Evolutionary conservation across 2,329 filamentous ascomycete genomes (phyloP).

Genomic region (Colletotrichum salicis): DNA sequence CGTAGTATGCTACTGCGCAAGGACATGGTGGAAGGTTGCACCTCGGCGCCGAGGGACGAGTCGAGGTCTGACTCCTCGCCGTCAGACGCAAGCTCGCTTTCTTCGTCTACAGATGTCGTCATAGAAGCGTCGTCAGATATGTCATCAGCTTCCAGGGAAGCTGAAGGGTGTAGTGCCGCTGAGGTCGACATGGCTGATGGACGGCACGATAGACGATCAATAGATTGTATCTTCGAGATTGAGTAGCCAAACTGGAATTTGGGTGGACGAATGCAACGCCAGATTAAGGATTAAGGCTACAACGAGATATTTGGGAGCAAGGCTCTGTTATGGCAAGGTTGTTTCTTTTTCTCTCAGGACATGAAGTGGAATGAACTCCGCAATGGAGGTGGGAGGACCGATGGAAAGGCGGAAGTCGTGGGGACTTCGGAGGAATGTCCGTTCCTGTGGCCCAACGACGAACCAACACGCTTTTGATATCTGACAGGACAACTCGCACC

Average conservation of each 20-base stretch:
- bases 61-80: slow-evolving; percentile 14
- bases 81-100: background rate
- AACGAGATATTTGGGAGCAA: background rate
- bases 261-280: background rate
- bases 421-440: background rate
- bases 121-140: background rate
- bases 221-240: too few relatives aligned
- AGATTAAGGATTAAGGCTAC: background rate
- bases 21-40: slow-evolving; percentile 42
- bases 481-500: background rate
- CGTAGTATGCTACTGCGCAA: slow-evolving; percentile 49
- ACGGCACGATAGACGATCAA: background rate
- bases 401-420: slow-evolving; percentile 1
- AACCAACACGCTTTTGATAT: background rate
- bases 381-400: background rate
- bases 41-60: slow-evolving; percentile 24
- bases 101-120: background rate
- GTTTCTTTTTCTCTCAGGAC: background rate
- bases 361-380: background rate
- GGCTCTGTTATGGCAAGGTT: background rate
- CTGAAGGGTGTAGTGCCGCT: background rate
- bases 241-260: too few relatives aligned
- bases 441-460: background rate
- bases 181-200: background rate
- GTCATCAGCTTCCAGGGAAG: background rate